A percentile compares a stretch with the other conserved stretches of the same genome.
These are phyloP conservation scores for Elymus sibiricus DNA, from an alignment of 176 grass and related monocot genomes.

Conservation along the genomic window DNA sequence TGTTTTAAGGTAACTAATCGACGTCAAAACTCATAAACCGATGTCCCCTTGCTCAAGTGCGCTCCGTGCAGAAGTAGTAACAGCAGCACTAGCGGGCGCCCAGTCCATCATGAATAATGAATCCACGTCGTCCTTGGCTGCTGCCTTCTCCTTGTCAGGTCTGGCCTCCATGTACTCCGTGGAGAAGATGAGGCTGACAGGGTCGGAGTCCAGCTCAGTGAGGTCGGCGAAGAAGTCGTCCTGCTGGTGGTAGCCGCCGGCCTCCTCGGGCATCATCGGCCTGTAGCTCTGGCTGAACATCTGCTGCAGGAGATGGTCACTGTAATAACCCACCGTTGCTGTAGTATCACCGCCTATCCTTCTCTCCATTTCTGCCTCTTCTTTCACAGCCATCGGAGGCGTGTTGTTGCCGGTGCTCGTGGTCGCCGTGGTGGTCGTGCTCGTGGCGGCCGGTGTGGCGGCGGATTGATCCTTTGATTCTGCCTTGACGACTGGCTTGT, in stretches of 20 bases:
- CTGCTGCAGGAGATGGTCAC: slow-evolving; percentile 59
- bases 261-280: slow-evolving; percentile 59
- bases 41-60: slow-evolving; percentile 47
- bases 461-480: background rate
- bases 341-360: slow-evolving; percentile 12
- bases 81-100: background rate
- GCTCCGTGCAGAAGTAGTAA: slow-evolving; percentile 42
- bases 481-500: background rate
- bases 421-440: slow-evolving; percentile 4
- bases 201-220: slow-evolving; percentile 75
- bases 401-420: slow-evolving; percentile 5
- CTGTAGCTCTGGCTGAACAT: slow-evolving; percentile 63
- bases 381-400: slow-evolving; percentile 38
- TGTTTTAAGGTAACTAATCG: slow-evolving; percentile 38
- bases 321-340: slow-evolving; percentile 23
- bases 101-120: slow-evolving; percentile 76
- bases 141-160: slow-evolving; percentile 40
- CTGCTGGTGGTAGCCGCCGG: slow-evolving; percentile 43
- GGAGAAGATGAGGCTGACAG: slow-evolving; percentile 87
- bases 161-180: slow-evolving; percentile 56
- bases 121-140: slow-evolving; percentile 36
- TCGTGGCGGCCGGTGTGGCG: background rate
- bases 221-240: slow-evolving; percentile 93
- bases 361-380: slow-evolving; percentile 55
- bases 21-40: slow-evolving; percentile 34